phyloP scores from a whole-genome alignment of 805 yeast species.

The Wickerhamiella allomyrinae region DNA sequence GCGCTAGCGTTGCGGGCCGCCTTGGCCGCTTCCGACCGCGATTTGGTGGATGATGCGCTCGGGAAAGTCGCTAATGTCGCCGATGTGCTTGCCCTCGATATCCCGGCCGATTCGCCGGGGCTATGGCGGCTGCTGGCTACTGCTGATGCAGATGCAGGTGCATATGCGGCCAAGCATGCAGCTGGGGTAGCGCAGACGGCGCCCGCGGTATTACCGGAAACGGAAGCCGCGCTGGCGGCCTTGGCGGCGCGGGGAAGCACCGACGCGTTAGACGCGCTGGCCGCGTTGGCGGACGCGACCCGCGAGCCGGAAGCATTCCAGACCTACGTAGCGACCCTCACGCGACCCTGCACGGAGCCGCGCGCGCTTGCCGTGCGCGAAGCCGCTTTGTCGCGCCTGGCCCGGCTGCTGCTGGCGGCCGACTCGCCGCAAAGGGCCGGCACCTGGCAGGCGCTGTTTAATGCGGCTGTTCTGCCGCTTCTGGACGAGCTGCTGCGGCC shows the following conservation, averaged over 20 bases:
- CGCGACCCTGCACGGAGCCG: conserved; percentile 2
- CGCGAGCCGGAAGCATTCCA: neutral
- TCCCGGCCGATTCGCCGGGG: neutral
- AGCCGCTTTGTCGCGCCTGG: conserved; percentile 28
- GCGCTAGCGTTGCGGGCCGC: neutral
- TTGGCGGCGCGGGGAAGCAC: neutral
- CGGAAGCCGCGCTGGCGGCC: neutral
- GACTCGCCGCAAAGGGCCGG: conserved; percentile 12
- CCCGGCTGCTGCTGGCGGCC: conserved; percentile 35
- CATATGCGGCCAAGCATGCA: neutral
- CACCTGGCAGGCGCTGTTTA: conserved; percentile 37
- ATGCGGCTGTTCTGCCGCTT: conserved; percentile 48
- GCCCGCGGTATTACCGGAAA: too few relatives aligned
- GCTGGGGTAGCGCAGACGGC: neutral
- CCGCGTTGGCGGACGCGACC: neutral
- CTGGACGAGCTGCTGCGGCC: conserved; percentile 52
- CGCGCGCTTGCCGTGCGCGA: conserved; percentile 9
- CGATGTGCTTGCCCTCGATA: neutral
- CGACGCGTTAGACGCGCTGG: conserved; percentile 4
- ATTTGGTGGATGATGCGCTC: neutral
- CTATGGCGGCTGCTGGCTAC: neutral
- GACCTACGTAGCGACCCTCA: conserved; percentile 1
- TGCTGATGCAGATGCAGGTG: neutral
- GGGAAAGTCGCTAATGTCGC: neutral
- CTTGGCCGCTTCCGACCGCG: neutral